Base-by-base conservation (phyloP, 305 asterid genomes). In the Fraxinus baroniana region DNA sequence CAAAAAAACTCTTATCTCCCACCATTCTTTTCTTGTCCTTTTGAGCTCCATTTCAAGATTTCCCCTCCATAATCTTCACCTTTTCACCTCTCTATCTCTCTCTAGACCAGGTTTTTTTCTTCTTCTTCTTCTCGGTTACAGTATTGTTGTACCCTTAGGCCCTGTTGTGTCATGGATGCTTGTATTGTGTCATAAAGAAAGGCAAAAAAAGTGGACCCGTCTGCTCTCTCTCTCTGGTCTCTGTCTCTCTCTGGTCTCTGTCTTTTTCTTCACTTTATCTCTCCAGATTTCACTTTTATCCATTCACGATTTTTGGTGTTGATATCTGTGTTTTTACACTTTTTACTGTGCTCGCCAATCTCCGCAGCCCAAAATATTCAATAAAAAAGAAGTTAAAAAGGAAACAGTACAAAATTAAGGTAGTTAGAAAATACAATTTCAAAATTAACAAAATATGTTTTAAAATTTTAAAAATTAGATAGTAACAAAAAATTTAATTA, bases 161-260 rank as follows among this genome's bases (percentile, higher is more conserved):
- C 78, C 82, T 83, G 84, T 83, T 86, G 87, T 84, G 52, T 9
- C 52, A 0, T 46, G 18, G 91, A 89, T 85, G 91, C 81, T 85
- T 86, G 88, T 80, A 83, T 83, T 86, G 88, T 79, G 20, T n/a
- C 87, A 80, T 73, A 82, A 81, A 83, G 26, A 88, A 88, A 83
- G 86, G 89, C 4, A 85, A 84, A 77, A 28, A 87, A 85, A 82
- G 88, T 87, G 81, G 85, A 84, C 89, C 90, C 83, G 83, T 72
- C 36, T 18, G 64, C 70, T 60, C 78, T 78, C 77, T 36, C 22
- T 80, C 32, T 79, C 75, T 77, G 28, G 28, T 60, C 46, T 12
- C 18, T 80, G 7, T 73, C 30, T 76, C 72, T n/a, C 55, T 52
- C 70, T 57, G 52, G 57, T 32, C 26, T 66, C 62, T 7, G 9